A percentile compares a stretch with the other conserved stretches of the same genome.
Evolutionary conservation across 2,329 filamentous ascomycete species (phyloP).

Genomic region (Paecilomyces niveus): DNA sequence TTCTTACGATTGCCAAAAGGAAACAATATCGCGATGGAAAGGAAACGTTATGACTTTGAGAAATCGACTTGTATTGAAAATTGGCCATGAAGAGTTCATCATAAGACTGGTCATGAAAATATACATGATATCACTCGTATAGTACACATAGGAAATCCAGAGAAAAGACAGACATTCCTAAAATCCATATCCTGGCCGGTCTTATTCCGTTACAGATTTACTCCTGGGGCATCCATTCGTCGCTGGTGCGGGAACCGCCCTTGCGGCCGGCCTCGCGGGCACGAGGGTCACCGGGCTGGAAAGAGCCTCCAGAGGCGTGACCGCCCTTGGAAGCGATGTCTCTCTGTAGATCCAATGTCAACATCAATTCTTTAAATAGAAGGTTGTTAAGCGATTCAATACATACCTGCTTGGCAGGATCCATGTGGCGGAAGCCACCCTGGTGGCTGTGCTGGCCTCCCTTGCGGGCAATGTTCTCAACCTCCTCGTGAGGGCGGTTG

Average conservation of each 20-base stretch:
- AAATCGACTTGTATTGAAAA: neutral
- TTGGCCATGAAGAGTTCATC: neutral
- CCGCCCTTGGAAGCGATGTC: slow-evolving; percentile 11
- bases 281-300: slow-evolving; percentile 9
- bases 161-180: neutral
- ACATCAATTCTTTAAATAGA: neutral
- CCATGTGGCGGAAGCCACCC: slow-evolving; percentile 29
- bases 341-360: slow-evolving; percentile 1
- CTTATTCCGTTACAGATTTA: neutral
- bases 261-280: slow-evolving; percentile 12
- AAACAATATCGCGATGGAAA: too few relatives aligned
- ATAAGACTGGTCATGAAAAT: neutral
- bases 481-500: slow-evolving; percentile 45
- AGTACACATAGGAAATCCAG: neutral
- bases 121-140: neutral
- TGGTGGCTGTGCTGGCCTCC: slow-evolving; percentile 38
- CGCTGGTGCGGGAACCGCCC: slow-evolving; percentile 1
- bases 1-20: too few relatives aligned
- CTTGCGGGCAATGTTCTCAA: slow-evolving; percentile 42
- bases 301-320: slow-evolving; percentile 10
- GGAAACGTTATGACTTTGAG: neutral
- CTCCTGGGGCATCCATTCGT: neutral
- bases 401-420: slow-evolving; percentile 4
- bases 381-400: neutral
- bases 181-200: neutral